Base-by-base conservation (phyloP, 2,329 filamentous ascomycete species). In the Colletotrichum sp. region DNA sequence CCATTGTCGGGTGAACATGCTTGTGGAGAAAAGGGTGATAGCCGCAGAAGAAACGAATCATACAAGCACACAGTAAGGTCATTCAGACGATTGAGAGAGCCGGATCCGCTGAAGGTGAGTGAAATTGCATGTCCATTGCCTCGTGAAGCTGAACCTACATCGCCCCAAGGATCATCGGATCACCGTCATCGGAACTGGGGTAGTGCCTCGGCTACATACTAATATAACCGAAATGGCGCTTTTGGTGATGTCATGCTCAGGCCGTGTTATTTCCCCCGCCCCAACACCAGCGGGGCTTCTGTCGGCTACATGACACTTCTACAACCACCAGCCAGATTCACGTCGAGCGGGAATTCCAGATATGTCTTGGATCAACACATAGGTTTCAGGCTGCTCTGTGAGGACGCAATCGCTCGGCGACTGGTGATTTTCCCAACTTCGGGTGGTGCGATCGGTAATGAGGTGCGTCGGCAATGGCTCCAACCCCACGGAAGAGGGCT, bases 401-500 rank as follows among this genome's bases (percentile, higher is more conserved):
- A 22, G n/a, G n/a, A 22, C 44, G 44, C n/a, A 22, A 13, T 22
- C 0, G 4, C 44, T 52, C n/a, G 44, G 12, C 3, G 1, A 52
- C n/a, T 52, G 44, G 1, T 13, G 2, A 3, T 4, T 22, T 52
- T 22, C 44, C 4, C 44, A 22, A 8, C 6, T 52, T 52, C 10
- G 10, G 44, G 44, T 52, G 18, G 10, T 52, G 44, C 9, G 6
- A 59, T 28, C 55, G 55, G 55, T 28, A 59, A 59, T 59, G 3
- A 1, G 24, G 1, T 26, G 6, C 3, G 24, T 22, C 62, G 62
- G 60, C 18, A 36, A 71, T 67, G 69, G 30, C 62, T 3, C 70
- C 71, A 30, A 64, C 39, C 24, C 26, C 26, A 22, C 81, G 82
- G 68, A 80, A 80, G 32, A 80, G 83, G 32, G 83, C 83, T 8